A percentile compares a stretch with the other conserved stretches of the same genome.
Evolutionary conservation across 371 early-diverging fungal genomes (phyloP).

Genomic region (Apophysomyces trapeziformis): DNA sequence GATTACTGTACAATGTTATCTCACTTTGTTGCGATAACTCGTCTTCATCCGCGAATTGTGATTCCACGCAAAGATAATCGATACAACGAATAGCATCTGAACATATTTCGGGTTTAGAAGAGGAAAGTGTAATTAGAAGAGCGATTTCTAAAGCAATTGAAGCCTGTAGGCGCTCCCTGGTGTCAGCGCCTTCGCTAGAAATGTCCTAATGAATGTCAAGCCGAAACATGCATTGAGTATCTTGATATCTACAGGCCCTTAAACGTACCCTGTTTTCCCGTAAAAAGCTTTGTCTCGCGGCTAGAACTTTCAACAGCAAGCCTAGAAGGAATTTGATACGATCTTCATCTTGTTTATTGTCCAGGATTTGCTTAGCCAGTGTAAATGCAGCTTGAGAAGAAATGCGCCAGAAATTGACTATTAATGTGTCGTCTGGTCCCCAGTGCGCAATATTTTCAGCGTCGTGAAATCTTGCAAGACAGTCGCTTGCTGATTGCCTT

Average conservation of each 20-base stretch:
- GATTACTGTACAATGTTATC: slow-evolving; percentile 64
- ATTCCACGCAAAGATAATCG: slow-evolving; percentile 59
- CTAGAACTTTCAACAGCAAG: slow-evolving; percentile 63
- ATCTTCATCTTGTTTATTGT: slow-evolving; percentile 55
- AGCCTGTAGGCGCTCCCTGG: slow-evolving; percentile 67
- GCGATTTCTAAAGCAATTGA: slow-evolving; percentile 73
- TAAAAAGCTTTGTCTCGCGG: slow-evolving; percentile 66
- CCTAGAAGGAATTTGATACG: slow-evolving; percentile 57
- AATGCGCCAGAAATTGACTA: slow-evolving; percentile 67
- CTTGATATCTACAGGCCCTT: background rate
- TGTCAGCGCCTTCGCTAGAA: slow-evolving; percentile 52
- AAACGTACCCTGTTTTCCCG: slow-evolving; percentile 28
- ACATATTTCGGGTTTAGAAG: slow-evolving; percentile 72
- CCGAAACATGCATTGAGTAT: slow-evolving; percentile 1
- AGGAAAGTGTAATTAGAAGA: slow-evolving; percentile 73
- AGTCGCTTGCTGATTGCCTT: slow-evolving; percentile 64
- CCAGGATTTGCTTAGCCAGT: slow-evolving; percentile 52
- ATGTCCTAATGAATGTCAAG: slow-evolving; percentile 33
- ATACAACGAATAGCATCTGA: slow-evolving; percentile 59
- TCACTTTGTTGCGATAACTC: slow-evolving; percentile 49
- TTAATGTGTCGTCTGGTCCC: slow-evolving; percentile 55
- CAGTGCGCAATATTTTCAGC: slow-evolving; percentile 56
- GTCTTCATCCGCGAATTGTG: slow-evolving; percentile 59
- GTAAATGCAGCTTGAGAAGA: slow-evolving; percentile 50
- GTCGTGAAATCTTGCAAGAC: slow-evolving; percentile 63